These are phyloP conservation scores for Aegilops longissima DNA, from an alignment of 176 grass and related monocot genomes.

Conservation along the genomic window DNA sequence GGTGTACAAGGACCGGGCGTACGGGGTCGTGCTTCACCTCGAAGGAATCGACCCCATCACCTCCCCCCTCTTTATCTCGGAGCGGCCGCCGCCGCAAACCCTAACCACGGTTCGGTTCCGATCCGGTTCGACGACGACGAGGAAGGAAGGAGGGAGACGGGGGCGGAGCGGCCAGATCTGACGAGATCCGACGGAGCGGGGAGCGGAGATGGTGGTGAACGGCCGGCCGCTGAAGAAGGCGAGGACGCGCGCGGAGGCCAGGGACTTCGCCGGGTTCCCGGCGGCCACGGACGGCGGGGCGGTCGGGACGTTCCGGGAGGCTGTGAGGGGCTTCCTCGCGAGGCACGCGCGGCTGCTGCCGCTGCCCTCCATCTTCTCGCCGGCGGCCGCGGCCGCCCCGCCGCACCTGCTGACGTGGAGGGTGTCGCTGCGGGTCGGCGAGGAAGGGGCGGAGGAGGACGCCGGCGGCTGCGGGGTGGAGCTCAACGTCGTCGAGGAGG, in stretches of 20 bases:
- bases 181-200: constrained; percentile 45
- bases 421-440: constrained; percentile 57
- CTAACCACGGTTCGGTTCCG: constrained; percentile 65
- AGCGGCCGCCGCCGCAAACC: constrained; percentile 56
- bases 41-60: constrained; percentile 57
- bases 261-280: constrained; percentile 45
- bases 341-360: constrained; percentile 64
- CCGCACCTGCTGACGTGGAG: constrained; percentile 76
- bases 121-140: constrained; percentile 55
- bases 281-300: constrained; percentile 43
- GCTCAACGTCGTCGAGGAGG: constrained; percentile 85
- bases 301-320: constrained; percentile 69
- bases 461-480: constrained; percentile 45
- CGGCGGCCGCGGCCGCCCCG: constrained; percentile 48
- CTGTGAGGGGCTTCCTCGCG: constrained; percentile 69
- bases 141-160: constrained; percentile 11
- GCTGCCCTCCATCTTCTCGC: constrained; percentile 61
- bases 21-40: constrained; percentile 39
- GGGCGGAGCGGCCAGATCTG: constrained; percentile 31
- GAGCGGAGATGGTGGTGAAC: constrained; percentile 87
- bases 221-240: constrained; percentile 86
- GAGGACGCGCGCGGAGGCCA: constrained; percentile 58
- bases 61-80: constrained; percentile 52
- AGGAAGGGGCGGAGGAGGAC: constrained; percentile 26
- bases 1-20: constrained; percentile 43